Percentiles rank a stretch among this genome's conserved stretches.
These are phyloP conservation scores for Suillus brevipes DNA, from an alignment of 768 basidiomycete species.

Conservation along the genomic window DNA sequence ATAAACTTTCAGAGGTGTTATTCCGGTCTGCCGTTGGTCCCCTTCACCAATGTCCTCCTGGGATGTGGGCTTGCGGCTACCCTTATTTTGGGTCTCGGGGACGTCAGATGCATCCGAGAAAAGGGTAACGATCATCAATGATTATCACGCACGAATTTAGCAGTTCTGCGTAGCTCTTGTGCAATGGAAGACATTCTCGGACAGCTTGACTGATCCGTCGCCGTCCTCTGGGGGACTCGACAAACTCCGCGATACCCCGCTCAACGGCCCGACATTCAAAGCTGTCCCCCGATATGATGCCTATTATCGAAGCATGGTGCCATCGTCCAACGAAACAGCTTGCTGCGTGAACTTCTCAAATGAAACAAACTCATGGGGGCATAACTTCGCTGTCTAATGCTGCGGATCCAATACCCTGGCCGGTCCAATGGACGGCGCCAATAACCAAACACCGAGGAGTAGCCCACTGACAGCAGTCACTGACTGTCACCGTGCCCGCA, in stretches of 20 bases:
- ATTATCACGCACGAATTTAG: not conserved
- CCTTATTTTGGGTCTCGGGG: conserved; percentile 17
- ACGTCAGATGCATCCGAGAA: conserved; percentile 1
- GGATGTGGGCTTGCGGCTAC: conserved; percentile 25
- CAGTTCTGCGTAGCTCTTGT: not conserved
- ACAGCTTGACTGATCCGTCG: not conserved
- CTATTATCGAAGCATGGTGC: not conserved
- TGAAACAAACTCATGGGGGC: not conserved
- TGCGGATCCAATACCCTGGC: not conserved
- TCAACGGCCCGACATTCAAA: not conserved
- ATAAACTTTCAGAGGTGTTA: conserved; percentile 22
- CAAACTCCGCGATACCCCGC: not conserved
- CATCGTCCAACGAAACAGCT: not conserved
- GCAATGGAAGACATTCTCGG: not conserved
- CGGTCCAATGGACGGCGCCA: not conserved
- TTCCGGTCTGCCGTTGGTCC: conserved; percentile 28
- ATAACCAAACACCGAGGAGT: conserved; percentile 1
- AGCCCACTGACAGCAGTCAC: conserved; percentile 11
- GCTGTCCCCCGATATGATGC: not conserved
- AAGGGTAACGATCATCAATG: not conserved
- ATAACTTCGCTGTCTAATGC: not conserved
- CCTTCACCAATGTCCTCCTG: conserved; percentile 23
- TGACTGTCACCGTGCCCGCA: conserved; percentile 16
- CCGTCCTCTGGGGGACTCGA: not conserved
- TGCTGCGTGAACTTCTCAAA: not conserved